Base-by-base conservation (phyloP, 768 basidiomycete species). In the Mycena vulgaris region DNA sequence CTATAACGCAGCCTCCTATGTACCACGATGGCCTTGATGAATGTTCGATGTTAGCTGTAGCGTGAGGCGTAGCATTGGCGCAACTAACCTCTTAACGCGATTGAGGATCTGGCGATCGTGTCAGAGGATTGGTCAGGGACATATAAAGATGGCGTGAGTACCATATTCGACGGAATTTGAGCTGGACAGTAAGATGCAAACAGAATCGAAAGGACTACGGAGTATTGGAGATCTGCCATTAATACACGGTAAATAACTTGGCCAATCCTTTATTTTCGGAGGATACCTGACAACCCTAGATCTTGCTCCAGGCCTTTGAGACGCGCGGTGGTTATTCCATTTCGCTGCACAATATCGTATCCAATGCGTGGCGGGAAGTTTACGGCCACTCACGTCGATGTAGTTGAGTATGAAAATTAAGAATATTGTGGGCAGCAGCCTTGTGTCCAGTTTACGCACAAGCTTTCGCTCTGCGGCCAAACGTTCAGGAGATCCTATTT, bases 111-210 rank as follows among this genome's bases (percentile, higher is more conserved):
- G 61, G 1, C 5, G 14, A 2, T 25, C 11, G 11, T 6, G 25
- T 48, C n/a, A 48, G 7, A 40, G 10, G 23, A 48, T 16, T 25
- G 47, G 19, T 7, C 25, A n/a, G n/a, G 25, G 47, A 39, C 25
- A 27, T 13, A 27, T 5, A 2, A 48, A 5, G 47, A 19, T 16
- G 14, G 14, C 10, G 23, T 5, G 13, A 25, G 47, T 70, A 88
- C 89, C 88, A 92, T 90, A 74, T 90, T 92, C 0, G 88, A 90
- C 0, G 91, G 91, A 63, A 92, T 85, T 72, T 92, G 90, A 10
- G 88, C 87, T 1, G 90, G 90, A 51, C 86, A 87, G 63, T 92
- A 90, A 1, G 89, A 88, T 2, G 82, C 91, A 67, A 85, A 90
- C 23, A 90, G 81, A 37, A 88, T 79, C 2, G 89, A 88, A 9